Base-by-base conservation (phyloP, 306 rosid genomes). In the Vachellia collinsii region DNA sequence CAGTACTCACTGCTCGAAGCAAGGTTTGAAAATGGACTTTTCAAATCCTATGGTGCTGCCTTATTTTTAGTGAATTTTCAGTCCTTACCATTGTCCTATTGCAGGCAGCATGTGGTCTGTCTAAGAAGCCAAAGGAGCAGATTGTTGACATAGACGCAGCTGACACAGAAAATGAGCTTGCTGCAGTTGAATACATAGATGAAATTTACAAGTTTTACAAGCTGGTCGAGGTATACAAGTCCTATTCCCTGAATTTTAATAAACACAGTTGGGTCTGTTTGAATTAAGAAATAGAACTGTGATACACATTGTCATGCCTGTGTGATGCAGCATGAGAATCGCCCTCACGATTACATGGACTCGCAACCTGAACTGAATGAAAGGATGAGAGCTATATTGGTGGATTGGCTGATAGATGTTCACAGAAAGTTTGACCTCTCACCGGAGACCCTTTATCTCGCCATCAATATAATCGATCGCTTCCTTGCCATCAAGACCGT, bases 1-100 rank as follows among this genome's bases (percentile, higher is more conserved):
- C 98, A 3, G 93, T 87, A 1, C 92, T 94, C 50, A 89, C 97
- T 6, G 98, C 97, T 39, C 69, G 98, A 84, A 94, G 98, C 94
- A 94, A 89, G 94, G 34, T 29, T 29, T 29, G 34, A 29, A 29
- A 29, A 29, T 29, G 34, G 34, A 29, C 34, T 29, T 29, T 1
- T 29, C 34, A 29, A 29, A 29, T 29, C 34, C 34, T 29, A 29
- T 2, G 34, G 34, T 29, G 2, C 34, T 29, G 34, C 34, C 34
- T 29, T 29, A 29, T 29, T 29, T 29, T 29, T 29, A 29, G 34
- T 29, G 34, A 29, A 29, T 29, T 29, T 29, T 29, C 34, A 29
- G 34, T 29, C 34, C 34, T 29, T 29, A 29, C 34, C 34, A 29
- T 29, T 29, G 34, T 29, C 34, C 34, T 29, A 29, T 29, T 29